These are phyloP conservation scores for Penicillium paradoxum DNA, from an alignment of 495 filamentous ascomycete species.

Conservation along the genomic window DNA sequence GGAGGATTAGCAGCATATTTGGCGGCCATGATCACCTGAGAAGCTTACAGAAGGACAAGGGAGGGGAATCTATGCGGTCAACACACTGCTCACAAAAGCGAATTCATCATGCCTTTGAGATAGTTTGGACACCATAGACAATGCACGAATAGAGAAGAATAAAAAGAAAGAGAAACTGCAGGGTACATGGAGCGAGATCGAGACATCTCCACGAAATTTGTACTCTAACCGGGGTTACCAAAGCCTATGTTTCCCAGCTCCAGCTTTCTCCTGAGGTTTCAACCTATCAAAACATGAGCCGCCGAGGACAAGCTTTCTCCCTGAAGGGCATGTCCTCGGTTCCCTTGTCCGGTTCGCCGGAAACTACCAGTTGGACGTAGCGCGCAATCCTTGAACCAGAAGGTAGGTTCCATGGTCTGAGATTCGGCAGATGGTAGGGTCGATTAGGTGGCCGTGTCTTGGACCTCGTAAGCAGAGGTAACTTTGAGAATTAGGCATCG, in stretches of 20 bases:
- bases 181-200: neutral
- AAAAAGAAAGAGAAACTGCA: too few relatives aligned
- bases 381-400: slow-evolving; percentile 9
- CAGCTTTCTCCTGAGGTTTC: neutral
- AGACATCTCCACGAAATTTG: neutral
- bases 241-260: neutral
- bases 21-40: too few relatives aligned
- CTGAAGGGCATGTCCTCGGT: slow-evolving; percentile 13
- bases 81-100: neutral
- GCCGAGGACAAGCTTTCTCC: neutral
- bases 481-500: neutral
- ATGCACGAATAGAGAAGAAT: neutral
- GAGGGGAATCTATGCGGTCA: neutral
- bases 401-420: slow-evolving; percentile 2
- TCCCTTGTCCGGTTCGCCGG: slow-evolving; percentile 20
- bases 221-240: neutral
- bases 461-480: neutral
- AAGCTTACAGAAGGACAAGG: neutral
- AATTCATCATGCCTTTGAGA: neutral
- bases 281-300: slow-evolving; percentile 3
- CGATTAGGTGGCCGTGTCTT: neutral
- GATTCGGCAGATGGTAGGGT: neutral
- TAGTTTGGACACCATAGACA: neutral
- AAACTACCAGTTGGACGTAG: slow-evolving; percentile 11
- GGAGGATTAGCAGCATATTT: neutral